Conservation (phyloP, 2,329 filamentous ascomycete species). For the Paraphaeosphaeria sporulosa region DNA sequence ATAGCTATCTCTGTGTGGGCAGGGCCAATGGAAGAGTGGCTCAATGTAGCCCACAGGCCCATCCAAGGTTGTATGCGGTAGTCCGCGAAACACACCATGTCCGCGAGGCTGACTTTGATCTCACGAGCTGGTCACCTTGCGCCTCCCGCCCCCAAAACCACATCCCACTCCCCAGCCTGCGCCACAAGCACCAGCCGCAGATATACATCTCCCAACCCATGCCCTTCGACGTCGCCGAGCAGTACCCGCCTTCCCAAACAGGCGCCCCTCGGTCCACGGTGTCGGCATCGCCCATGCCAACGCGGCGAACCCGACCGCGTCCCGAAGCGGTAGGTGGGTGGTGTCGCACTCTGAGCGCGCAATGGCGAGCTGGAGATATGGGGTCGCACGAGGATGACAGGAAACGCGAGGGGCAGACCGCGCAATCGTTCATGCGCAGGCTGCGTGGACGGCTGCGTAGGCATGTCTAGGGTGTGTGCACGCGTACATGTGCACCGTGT, state of each 20-base stretch:
- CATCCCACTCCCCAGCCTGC: background rate
- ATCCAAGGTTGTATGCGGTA: background rate
- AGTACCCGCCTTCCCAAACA: background rate
- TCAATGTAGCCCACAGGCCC: background rate
- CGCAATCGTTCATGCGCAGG: background rate
- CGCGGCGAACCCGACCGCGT: constrained; percentile 4
- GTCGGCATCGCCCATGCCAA: background rate
- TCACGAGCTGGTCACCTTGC: background rate
- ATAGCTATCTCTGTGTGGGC: background rate
- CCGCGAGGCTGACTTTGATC: constrained; percentile 1
- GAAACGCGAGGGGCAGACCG: background rate
- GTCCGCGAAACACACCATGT: background rate
- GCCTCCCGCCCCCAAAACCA: background rate
- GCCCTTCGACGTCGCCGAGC: background rate
- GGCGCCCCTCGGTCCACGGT: background rate
- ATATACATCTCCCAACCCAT: background rate
- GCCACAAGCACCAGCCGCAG: background rate
- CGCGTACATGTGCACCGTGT: background rate
- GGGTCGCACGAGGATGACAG: background rate
- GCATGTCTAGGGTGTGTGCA: background rate
- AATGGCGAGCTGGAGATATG: constrained; percentile 6
- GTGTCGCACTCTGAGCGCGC: background rate
- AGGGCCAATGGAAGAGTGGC: background rate
- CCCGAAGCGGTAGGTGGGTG: constrained; percentile 6
- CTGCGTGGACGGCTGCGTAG: background rate